These are phyloP conservation scores for Colletotrichum destructivum DNA, from an alignment of 2,329 filamentous ascomycete genomes.

Conservation along the genomic window DNA sequence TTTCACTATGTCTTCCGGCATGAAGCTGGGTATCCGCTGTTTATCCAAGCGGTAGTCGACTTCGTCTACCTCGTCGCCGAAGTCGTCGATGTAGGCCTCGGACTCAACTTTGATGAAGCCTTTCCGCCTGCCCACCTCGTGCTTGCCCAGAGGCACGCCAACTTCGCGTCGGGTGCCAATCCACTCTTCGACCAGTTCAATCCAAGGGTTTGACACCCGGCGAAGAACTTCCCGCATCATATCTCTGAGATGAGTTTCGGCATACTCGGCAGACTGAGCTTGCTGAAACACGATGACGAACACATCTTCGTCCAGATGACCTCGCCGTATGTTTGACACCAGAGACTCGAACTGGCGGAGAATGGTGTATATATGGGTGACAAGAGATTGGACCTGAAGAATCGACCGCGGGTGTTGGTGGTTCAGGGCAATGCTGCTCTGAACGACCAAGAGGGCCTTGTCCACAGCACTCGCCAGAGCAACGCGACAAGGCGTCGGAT, in stretches of 20 bases:
- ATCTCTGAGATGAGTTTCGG: constrained; percentile 71
- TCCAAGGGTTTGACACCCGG: constrained; percentile 75
- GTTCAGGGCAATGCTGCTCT: constrained; percentile 63
- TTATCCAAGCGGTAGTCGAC: constrained; percentile 75
- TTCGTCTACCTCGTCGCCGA: constrained; percentile 70
- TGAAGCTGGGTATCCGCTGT: constrained; percentile 78
- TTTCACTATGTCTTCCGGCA: constrained; percentile 78
- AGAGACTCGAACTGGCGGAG: constrained; percentile 67
- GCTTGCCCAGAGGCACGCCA: constrained; percentile 67
- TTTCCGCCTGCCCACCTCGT: constrained; percentile 60
- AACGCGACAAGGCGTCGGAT: constrained; percentile 63
- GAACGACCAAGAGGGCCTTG: constrained; percentile 64
- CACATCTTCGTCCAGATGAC: constrained; percentile 71
- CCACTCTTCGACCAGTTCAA: constrained; percentile 80
- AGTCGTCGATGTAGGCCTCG: constrained; percentile 70
- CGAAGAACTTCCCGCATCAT: constrained; percentile 78
- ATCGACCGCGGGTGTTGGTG: constrained; percentile 62
- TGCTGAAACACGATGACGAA: constrained; percentile 74
- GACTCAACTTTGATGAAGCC: constrained; percentile 74
- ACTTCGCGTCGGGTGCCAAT: constrained; percentile 77
- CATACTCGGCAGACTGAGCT: constrained; percentile 75
- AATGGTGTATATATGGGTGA: constrained; percentile 63
- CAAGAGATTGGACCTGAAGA: constrained; percentile 66
- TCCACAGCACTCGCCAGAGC: constrained; percentile 67
- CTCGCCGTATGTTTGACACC: constrained; percentile 61